Evolutionary conservation across 164 flowering plant species (phyloP), one percentile per base, ranked within the genome.

Genomic region (Dillenia turbinata): DNA sequence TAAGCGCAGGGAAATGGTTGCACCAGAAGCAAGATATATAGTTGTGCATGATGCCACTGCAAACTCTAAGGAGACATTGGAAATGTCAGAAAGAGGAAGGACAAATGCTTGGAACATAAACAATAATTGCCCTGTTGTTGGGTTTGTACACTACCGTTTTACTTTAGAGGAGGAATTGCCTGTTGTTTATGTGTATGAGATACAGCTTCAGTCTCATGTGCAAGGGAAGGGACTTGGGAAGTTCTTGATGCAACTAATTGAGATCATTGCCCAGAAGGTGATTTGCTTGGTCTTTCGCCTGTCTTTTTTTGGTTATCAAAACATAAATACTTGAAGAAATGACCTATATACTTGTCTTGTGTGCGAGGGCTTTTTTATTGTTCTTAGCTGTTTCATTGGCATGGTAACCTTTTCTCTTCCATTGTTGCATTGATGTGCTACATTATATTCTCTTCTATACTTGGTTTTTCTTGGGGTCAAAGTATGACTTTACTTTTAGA

Each of bases 241-340:
- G 46, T 88, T 84, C 75, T 71, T 95, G 44, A 90, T 95, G 97
- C 87, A 87, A 64, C 65, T 92, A 45, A 71, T 90, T 67, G 97
- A 92, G 84, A 89, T 86, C 56, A 88, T 95, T 72, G 97, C 97
- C 71, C 67, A 60, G 43, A 79, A 95, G 97, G 99, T 94, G 24
- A 49, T 66, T 14, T 2, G 49, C 13, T 45, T 43, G 45, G 45
- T 56, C 22, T 57, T 44, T n/a, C 24, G 45, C 11, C 26, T 5
- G 15, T 9, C 9, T 56, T 24, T 44, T 0, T 1, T 8, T 14
- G n/a, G 14, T 8, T 44, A 0, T 44, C 10, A 13, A 15, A 0
- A 44, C 17, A 10, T 44, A 15, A 10, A 2, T 9, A 16, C 26
- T 33, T 33, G 40, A 33, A 33, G 40, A 33, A 6, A 33, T 7